These are phyloP conservation scores for Talaromyces nanjingensis DNA, from an alignment of 495 filamentous ascomycete species.

Conservation along the genomic window DNA sequence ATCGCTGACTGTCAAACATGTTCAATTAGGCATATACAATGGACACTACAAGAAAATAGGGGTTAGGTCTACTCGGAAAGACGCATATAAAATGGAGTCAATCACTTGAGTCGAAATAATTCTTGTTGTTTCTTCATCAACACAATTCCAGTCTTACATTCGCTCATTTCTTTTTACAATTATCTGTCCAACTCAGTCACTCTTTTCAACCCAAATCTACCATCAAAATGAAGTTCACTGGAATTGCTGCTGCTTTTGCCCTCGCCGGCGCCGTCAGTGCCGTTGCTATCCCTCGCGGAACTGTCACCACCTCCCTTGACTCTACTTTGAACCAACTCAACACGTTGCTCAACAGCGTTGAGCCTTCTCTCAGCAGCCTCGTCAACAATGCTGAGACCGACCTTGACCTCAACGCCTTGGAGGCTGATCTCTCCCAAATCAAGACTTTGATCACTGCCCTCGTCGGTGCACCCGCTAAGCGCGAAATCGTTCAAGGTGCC, in stretches of 20 bases:
- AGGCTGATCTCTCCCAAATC: background rate
- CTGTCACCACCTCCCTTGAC: slow-evolving; percentile 8
- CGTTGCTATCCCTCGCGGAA: slow-evolving; percentile 16
- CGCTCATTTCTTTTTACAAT: slow-evolving; percentile 2
- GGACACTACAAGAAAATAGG: background rate
- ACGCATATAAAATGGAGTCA: background rate
- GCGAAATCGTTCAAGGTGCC: slow-evolving; percentile 7
- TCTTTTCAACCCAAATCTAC: slow-evolving; percentile 14
- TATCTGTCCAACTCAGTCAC: slow-evolving; percentile 13
- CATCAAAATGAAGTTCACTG: slow-evolving; percentile 36
- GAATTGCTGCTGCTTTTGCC: slow-evolving; percentile 21
- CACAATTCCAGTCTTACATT: slow-evolving; percentile 17
- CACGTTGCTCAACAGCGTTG: background rate
- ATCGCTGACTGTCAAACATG: background rate
- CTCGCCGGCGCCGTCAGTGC: slow-evolving; percentile 19
- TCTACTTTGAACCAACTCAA: background rate
- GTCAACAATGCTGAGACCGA: background rate
- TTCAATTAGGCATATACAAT: background rate
- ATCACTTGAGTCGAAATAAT: background rate
- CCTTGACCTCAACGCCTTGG: background rate
- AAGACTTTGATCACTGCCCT: background rate
- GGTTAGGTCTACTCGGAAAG: background rate
- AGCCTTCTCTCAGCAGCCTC: background rate
- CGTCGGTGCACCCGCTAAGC: slow-evolving; percentile 5
- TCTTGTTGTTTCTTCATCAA: background rate